Evolutionary conservation across 2,329 filamentous ascomycete genomes (phyloP).

Genomic region (Seiridium cupressi): DNA sequence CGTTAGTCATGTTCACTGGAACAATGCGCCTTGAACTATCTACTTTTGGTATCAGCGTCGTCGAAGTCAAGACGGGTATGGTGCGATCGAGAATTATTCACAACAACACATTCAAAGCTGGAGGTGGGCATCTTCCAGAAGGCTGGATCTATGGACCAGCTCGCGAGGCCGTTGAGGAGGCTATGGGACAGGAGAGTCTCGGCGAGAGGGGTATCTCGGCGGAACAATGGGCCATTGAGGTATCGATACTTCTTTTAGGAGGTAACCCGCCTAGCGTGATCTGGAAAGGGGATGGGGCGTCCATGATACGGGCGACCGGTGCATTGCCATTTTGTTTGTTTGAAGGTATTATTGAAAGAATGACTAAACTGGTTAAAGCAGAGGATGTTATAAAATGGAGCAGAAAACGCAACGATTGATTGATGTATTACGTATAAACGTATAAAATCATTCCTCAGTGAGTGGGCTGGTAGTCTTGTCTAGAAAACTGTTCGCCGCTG

Average conservation of each 20-base stretch:
- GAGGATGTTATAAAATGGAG: background rate
- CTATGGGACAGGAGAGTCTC: background rate
- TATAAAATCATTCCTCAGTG: too few relatives aligned
- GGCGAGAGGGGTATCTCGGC: background rate
- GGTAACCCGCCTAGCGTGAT: background rate
- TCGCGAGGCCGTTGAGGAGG: background rate
- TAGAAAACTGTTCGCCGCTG: too few relatives aligned
- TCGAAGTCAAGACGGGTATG: constrained; percentile 13
- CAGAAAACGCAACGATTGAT: background rate
- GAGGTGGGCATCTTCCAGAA: background rate
- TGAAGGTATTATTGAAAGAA: background rate
- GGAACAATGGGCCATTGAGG: background rate
- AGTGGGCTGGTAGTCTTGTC: too few relatives aligned
- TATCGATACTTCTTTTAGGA: background rate
- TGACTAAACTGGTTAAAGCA: background rate
- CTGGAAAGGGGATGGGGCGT: background rate
- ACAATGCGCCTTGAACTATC: constrained; percentile 27
- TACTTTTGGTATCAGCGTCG: constrained; percentile 25
- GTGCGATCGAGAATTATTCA: constrained; percentile 4
- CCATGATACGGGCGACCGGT: background rate
- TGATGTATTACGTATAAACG: too few relatives aligned
- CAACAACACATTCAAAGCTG: background rate
- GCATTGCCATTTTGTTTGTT: background rate
- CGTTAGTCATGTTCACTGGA: constrained; percentile 22
- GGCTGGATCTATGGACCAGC: background rate